Evolutionary conservation across 2,329 filamentous ascomycete species (phyloP).

Genomic region (Colletotrichum echinochloae): DNA sequence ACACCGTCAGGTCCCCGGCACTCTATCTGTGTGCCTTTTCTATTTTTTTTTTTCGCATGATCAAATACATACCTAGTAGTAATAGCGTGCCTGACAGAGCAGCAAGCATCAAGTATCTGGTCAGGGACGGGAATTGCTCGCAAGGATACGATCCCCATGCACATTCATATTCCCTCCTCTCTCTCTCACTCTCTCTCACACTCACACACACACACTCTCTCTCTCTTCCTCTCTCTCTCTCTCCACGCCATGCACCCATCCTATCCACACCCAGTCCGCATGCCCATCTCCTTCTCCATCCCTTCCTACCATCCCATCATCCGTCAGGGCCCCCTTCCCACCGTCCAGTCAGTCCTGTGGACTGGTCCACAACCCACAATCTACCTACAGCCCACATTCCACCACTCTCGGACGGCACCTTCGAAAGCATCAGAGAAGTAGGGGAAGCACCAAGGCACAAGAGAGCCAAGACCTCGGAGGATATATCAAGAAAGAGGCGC

Average conservation of each 20-base stretch:
- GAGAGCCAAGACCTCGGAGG: conserved; percentile 32
- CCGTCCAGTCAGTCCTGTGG: conserved; percentile 14
- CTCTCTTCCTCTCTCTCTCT: too few species aligned
- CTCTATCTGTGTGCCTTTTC: not conserved
- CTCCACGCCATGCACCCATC: conserved; percentile 28
- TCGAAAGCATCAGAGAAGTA: conserved; percentile 11
- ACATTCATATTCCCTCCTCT: conserved; percentile 24
- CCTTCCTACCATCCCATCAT: conserved; percentile 27
- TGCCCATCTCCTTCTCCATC: conserved; percentile 29
- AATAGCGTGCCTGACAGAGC: not conserved
- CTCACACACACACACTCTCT: too few species aligned
- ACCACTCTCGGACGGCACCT: conserved; percentile 23
- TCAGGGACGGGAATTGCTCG: conserved; percentile 27
- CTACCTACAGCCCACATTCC: conserved; percentile 14
- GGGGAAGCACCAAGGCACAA: conserved; percentile 1
- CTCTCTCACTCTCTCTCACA: too few species aligned
- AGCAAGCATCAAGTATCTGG: not conserved
- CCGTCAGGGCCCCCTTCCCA: conserved; percentile 25
- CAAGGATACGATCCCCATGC: too few species aligned
- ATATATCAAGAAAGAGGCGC: conserved; percentile 38
- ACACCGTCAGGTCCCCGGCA: not conserved
- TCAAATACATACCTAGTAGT: not conserved
- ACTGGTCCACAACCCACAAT: conserved; percentile 21
- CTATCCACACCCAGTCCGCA: conserved; percentile 21
- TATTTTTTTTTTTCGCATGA: not conserved